Evolutionary conservation across 2,329 filamentous ascomycete species (phyloP), one percentile per base, ranked within the genome.

Genomic region (Pseudocercospora musae): DNA sequence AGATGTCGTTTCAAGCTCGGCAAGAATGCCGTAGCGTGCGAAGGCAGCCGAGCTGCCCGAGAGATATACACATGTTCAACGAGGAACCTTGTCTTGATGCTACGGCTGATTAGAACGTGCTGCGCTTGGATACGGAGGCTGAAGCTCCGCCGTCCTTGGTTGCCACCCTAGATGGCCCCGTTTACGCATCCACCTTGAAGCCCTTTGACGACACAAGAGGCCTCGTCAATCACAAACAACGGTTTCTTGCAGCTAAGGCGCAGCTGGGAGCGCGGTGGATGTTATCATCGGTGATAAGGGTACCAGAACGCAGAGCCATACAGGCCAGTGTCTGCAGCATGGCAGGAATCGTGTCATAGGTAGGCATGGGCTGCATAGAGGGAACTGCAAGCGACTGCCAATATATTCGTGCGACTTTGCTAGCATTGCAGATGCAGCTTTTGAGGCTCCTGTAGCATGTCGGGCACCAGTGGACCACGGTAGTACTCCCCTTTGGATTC

Each of bases 71-170:
- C 56, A 8, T 18, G 49, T 56, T 31, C 23, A 33, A 56, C 25
- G 55, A 33, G 20, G 27, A 40, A 27, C 40, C 37, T 23, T 13
- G 33, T 23, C 46, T 21, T 27, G 55, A 25, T 42, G 20, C 37
- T 9, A 59, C 49, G 21, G 58, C 29, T 27, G 58, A 25, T 23
- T 49, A 50, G 15, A 62, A 56, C 8, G 56, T 49, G 48, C 48
- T 62, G 48, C 48, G 15, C 10, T 33, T 13, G 9, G 59, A 18
- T n/a, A 18, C 37, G 37, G 37, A 40, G n/a, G 37, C 37, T 40
- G 37, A 40, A 18, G 37, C 37, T 40, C 37, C 37, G n/a, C n/a
- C 15, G 37, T 40, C 37, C 37, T 18, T 40, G 37, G 37, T 40
- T 40, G 15, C 37, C 15, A 40, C 15, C 3, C 37, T 13, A 40